Percentiles rank a stretch among this genome's conserved stretches.
These are phyloP conservation scores for Metschnikowia santaceciliae DNA, from an alignment of 805 yeast genomes.

Conservation along the genomic window DNA sequence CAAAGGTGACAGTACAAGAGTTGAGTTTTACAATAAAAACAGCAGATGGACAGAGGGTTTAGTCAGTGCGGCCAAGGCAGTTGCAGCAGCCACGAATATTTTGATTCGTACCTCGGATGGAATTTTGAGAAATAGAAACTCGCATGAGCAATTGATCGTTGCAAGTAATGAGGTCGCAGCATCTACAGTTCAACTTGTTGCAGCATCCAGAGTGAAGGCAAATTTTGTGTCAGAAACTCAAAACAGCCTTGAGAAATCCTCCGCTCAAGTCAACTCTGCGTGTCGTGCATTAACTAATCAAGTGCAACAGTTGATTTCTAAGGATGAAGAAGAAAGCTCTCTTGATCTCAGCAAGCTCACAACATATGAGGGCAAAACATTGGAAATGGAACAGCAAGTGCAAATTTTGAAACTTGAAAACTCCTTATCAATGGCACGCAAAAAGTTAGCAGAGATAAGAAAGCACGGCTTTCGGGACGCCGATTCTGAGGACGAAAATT, in stretches of 20 bases:
- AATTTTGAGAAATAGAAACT: constrained; percentile 55
- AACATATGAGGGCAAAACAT: constrained; percentile 76
- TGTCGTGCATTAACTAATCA: constrained; percentile 68
- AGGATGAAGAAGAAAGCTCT: constrained; percentile 29
- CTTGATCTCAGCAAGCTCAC: constrained; percentile 66
- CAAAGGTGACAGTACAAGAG: constrained; percentile 58
- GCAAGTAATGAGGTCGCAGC: constrained; percentile 92
- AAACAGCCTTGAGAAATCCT: constrained; percentile 64
- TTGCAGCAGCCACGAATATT: constrained; percentile 78
- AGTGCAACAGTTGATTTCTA: constrained; percentile 57
- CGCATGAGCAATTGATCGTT: constrained; percentile 81
- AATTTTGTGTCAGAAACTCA: constrained; percentile 72
- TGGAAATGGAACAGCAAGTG: constrained; percentile 91
- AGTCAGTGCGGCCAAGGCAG: constrained; percentile 83
- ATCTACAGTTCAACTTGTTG: constrained; percentile 86
- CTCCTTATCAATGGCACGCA: constrained; percentile 65
- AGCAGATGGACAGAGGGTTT: constrained; percentile 93
- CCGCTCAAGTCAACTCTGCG: constrained; percentile 67
- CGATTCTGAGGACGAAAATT: constrained; percentile 6
- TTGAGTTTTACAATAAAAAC: constrained; percentile 80
- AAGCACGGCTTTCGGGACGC: constrained; percentile 71
- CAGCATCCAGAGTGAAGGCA: constrained; percentile 86
- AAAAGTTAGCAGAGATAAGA: constrained; percentile 79
- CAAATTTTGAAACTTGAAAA: constrained; percentile 82
- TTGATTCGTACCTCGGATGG: constrained; percentile 86